Conservation (phyloP, 441 rosid species). For the Brassica hybrid region DNA sequence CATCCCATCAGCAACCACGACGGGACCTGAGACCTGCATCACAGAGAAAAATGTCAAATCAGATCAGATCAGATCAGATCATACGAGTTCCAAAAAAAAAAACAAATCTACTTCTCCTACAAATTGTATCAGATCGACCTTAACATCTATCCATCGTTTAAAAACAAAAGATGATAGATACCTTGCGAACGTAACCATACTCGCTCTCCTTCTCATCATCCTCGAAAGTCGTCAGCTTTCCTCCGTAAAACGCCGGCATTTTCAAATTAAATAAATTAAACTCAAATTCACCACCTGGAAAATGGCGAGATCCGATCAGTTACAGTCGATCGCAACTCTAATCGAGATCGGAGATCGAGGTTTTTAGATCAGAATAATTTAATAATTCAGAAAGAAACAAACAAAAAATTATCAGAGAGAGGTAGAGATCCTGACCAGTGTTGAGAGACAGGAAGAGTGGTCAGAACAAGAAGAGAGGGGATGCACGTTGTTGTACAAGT, state of each 20-base stretch:
- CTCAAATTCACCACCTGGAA: constrained; percentile 34
- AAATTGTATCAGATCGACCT: constrained; percentile 5
- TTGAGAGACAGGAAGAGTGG: constrained; percentile 42
- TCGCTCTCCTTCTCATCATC: constrained; percentile 99
- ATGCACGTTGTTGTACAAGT: constrained; percentile 41
- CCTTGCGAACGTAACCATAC: constrained; percentile 99
- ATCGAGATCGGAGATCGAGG: constrained; percentile 18
- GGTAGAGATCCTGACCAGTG: constrained; percentile 35
- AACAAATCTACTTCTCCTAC: neutral
- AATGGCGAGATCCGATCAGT: constrained; percentile 37
- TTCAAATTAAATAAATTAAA: no score
- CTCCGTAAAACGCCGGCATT: constrained; percentile 94
- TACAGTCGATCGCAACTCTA: constrained; percentile 12
- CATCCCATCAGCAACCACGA: constrained; percentile 99
- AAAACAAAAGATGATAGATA: no score
- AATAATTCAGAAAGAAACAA: constrained; percentile 26
- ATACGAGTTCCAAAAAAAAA: neutral
- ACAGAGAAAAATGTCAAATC: constrained; percentile 15
- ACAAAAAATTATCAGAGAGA: constrained; percentile 6
- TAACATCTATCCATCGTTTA: constrained; percentile 6
- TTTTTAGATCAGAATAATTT: neutral
- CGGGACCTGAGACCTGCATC: constrained; percentile 95
- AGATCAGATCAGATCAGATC: constrained; percentile 41
- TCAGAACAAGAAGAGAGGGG: constrained; percentile 41
- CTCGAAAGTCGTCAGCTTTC: constrained; percentile 91